phyloP scores from a whole-genome alignment of 2,329 filamentous ascomycete species.

The Sarocladium oryzae region DNA sequence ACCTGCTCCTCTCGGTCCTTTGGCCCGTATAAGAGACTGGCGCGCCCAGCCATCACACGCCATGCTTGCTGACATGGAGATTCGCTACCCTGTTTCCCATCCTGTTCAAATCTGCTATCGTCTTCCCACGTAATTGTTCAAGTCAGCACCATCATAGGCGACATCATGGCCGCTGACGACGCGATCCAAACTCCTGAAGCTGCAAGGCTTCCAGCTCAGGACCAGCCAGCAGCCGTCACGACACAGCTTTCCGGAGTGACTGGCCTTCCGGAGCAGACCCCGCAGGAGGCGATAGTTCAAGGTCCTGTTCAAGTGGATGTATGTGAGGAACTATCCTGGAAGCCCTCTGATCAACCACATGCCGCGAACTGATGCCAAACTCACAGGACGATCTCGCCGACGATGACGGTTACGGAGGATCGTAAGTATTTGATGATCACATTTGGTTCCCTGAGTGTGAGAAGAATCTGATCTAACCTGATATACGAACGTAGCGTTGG shows the following conservation, averaged over 20 bases:
- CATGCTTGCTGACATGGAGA: no score
- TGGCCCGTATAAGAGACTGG: no score
- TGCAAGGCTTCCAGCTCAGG: not conserved
- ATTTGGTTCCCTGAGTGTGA: not conserved
- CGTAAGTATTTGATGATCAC: not conserved
- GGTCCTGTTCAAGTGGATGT: conserved; percentile 6
- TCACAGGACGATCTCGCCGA: not conserved
- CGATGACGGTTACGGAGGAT: conserved; percentile 7
- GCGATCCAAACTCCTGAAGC: not conserved
- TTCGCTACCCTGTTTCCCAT: no score
- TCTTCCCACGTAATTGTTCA: no score
- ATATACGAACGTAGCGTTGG: not conserved
- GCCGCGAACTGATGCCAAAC: not conserved
- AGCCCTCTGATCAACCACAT: not conserved
- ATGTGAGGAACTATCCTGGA: not conserved
- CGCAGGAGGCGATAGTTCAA: conserved; percentile 2
- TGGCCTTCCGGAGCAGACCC: conserved; percentile 4
- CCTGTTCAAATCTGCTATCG: no score
- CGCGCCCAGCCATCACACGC: no score
- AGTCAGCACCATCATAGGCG: no score
- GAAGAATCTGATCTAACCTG: not conserved
- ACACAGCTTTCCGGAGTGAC: conserved; percentile 4
- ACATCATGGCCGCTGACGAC: not conserved
- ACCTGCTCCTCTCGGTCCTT: no score
- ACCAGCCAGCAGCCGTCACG: not conserved